phyloP scores from a whole-genome alignment of 2,329 filamentous ascomycete genomes.

The Calonectria crousiana region DNA sequence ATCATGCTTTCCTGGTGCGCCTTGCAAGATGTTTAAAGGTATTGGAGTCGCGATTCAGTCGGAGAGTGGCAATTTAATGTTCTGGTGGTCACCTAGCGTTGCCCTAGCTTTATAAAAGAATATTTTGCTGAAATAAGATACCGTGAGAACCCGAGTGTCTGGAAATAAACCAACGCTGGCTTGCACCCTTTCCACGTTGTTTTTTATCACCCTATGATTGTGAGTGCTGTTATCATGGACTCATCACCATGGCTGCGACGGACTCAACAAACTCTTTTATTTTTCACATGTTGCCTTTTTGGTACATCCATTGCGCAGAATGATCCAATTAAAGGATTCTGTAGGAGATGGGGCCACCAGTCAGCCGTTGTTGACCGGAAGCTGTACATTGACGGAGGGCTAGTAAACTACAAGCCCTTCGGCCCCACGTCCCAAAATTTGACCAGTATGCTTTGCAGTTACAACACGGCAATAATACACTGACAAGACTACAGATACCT shows the following conservation, averaged over 20 bases:
- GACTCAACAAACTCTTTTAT: background rate
- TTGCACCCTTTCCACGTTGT: background rate
- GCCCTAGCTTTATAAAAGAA: too few species aligned
- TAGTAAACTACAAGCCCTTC: conserved; percentile 19
- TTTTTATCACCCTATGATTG: background rate
- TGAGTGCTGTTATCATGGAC: background rate
- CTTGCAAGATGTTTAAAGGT: background rate
- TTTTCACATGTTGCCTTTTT: background rate
- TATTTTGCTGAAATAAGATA: background rate
- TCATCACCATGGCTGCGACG: background rate
- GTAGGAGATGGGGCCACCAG: conserved; percentile 26
- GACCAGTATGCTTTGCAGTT: conserved; percentile 6
- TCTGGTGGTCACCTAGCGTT: too few species aligned
- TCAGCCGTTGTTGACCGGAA: conserved; percentile 25
- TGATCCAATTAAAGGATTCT: conserved; percentile 21
- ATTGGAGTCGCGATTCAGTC: background rate
- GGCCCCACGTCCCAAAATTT: background rate
- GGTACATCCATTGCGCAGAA: background rate
- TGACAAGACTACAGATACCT: conserved; percentile 7
- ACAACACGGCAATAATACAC: background rate
- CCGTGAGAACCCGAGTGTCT: too few species aligned
- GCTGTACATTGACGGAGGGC: conserved; percentile 25
- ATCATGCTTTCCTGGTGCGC: background rate
- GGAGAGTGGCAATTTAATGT: too few species aligned
- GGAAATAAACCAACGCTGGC: too few species aligned